These are phyloP conservation scores for Naganishia sp. DNA, from an alignment of 1,284 basidiomycete species.

Conservation along the genomic window DNA sequence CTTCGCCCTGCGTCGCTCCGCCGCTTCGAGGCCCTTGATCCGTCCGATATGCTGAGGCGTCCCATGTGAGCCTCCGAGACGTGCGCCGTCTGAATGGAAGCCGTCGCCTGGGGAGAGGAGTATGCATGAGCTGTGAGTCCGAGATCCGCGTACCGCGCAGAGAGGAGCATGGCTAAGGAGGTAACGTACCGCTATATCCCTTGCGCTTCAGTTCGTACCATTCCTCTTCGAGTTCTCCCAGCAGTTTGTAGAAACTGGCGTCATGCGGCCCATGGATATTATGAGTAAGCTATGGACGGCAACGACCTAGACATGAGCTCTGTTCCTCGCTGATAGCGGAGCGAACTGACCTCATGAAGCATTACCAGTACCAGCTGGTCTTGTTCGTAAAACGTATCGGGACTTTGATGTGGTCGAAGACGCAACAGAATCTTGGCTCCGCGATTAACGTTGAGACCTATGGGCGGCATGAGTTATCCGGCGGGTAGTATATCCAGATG, in stretches of 20 bases:
- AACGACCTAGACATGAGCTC: not conserved
- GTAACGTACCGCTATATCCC: constrained; percentile 61
- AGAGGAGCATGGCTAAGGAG: not conserved
- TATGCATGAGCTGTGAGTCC: not conserved
- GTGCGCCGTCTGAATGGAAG: constrained; percentile 70
- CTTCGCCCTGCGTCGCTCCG: constrained; percentile 65
- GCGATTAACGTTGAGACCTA: constrained; percentile 63
- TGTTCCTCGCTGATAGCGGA: constrained; percentile 1
- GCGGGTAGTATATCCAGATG: not conserved
- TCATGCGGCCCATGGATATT: constrained; percentile 85
- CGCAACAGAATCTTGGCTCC: constrained; percentile 79
- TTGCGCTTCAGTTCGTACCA: constrained; percentile 70
- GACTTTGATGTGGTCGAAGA: constrained; percentile 68
- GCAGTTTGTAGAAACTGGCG: constrained; percentile 71
- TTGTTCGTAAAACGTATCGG: constrained; percentile 71
- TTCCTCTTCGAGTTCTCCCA: constrained; percentile 75
- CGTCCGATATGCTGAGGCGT: constrained; percentile 66
- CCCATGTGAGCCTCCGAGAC: constrained; percentile 65
- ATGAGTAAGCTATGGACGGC: constrained; percentile 68
- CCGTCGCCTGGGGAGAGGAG: constrained; percentile 65
- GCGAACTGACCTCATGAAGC: constrained; percentile 72
- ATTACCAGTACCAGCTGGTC: constrained; percentile 74
- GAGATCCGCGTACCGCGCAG: no score
- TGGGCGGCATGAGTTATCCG: not conserved
- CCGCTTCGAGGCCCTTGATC: constrained; percentile 68